Base-by-base conservation (phyloP, 192 early-diverging fungal genomes). In the Umbelopsis sp. region DNA sequence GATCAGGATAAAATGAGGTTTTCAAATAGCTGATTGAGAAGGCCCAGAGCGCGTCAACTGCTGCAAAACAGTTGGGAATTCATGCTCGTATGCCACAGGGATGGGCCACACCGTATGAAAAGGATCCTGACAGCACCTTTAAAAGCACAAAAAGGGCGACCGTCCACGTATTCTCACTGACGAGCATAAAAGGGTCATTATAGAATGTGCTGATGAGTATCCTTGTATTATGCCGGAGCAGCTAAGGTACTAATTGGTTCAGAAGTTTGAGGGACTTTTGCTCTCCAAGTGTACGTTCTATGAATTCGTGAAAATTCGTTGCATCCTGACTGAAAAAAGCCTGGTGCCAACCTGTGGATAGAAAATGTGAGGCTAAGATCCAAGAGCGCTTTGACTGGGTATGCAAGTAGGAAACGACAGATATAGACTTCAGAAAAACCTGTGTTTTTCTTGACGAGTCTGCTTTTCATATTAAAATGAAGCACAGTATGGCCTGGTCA, bases 41-140 rank as follows among this genome's bases (percentile, higher is more conserved):
- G 25, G 16, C 29, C 50, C 24, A 24, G 41, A 70, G 69, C 54
- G 69, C 69, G 43, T 47, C 69, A 54, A 51, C 69, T 51, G 69
- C 69, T 25, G 72, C 66, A 11, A 72, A 45, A 66, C 69, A 71
- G 25, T 45, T 71, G 43, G 53, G 69, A 29, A 59, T 71, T 34
- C 71, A 72, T 66, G 41, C 66, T 38, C 71, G 47, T 11, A 16
- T 59, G 38, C 44, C 56, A 20, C 59, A 66, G 65, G 66, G 41
- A 72, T 72, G 59, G 71, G 71, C 50, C 12, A 72, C 65, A 41
- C 71, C 9, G 14, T 72, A 66, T 68, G 17, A 73, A 7, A 50
- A 44, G 49, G 47, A 67, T 45, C 72, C 72, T 68, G 72, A 73
- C 3, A 67, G 72, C 34, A 73, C 67, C 43, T 73, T 73, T 26